Base-by-base conservation (phyloP, 192 early-diverging fungal species). In the Phycomyces blakesleeanus region DNA sequence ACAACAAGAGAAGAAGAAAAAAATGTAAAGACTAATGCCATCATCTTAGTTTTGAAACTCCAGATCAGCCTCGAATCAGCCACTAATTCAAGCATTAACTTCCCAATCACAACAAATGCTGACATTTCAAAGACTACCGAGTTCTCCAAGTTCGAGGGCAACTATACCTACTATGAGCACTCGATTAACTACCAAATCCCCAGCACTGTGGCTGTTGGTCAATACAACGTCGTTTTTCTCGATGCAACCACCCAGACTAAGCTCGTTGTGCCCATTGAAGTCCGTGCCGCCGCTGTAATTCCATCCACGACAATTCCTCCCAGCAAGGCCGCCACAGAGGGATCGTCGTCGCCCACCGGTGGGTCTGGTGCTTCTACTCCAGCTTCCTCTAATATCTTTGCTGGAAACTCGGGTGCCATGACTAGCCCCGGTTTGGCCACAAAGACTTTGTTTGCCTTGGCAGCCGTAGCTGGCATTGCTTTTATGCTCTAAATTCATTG, bases 91-190 rank as follows among this genome's bases (percentile, higher is more conserved):
- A 34, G 29, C 29, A 34, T 34, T 34, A 34, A 2, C 2, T 34
- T 34, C 3, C 29, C 29, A 34, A 34, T 34, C 29, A 34, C 29
- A 34, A 34, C 29, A 34, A 34, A 34, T 34, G 29, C 29, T 7
- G 29, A 34, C 29, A 34, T 34, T 7, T 50, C 55, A 14, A 65
- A 57, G 24, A 38, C 63, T 7, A 39, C 39, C 14, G 55, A 38
- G 14, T 56, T 20, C 21, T 25, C 3, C 5, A 65, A 65, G 27
- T 9, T 37, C 14, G 55, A 50, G 22, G 55, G 55, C 22, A 65
- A 65, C 24, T 18, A 37, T 6, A 63, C 60, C 10, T 69, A 69
- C 29, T 64, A 50, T 56, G 55, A 58, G 18, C 68, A 69, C 15
- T 57, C 61, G 9, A 52, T 69, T 7, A 69, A 69, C 20, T 63